phyloP scores from a whole-genome alignment of 106 monocot genomes.

The Gastrodia elata region DNA sequence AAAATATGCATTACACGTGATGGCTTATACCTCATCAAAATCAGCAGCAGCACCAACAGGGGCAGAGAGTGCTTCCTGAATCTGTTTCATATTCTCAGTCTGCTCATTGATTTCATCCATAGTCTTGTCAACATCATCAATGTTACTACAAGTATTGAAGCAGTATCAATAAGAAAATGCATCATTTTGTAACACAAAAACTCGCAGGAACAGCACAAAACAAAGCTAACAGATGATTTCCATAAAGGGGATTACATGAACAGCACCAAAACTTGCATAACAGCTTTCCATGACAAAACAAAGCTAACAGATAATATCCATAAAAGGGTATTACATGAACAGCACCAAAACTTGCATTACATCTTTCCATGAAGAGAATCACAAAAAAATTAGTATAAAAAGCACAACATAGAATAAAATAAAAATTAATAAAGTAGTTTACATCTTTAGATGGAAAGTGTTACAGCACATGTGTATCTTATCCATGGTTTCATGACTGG shows the following conservation, averaged over 20 bases:
- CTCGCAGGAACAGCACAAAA: slow-evolving; percentile 1
- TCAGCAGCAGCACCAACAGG: slow-evolving; percentile 60
- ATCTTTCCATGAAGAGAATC: too few species aligned
- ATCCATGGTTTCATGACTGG: neutral
- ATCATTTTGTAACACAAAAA: slow-evolving; percentile 1
- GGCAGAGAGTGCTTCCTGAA: slow-evolving; percentile 49
- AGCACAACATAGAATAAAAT: too few species aligned
- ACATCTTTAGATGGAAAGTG: neutral
- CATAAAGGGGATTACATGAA: neutral
- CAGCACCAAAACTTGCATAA: too few species aligned
- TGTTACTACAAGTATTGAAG: slow-evolving; percentile 30
- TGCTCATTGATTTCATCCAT: slow-evolving; percentile 77
- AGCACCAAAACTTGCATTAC: too few species aligned
- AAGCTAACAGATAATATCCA: too few species aligned
- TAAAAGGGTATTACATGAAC: too few species aligned
- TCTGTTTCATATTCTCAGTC: slow-evolving; percentile 65
- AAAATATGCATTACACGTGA: neutral
- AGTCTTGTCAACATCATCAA: slow-evolving; percentile 69
- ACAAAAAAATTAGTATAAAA: too few species aligned
- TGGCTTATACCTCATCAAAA: slow-evolving; percentile 47
- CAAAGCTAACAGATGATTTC: neutral
- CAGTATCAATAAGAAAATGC: slow-evolving; percentile 3
- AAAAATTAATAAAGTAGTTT: too few species aligned
- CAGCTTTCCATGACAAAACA: too few species aligned
- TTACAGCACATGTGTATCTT: neutral